These are phyloP conservation scores for Aspergillus carlsbadensis DNA, from an alignment of 495 filamentous ascomycete genomes.

Conservation along the genomic window DNA sequence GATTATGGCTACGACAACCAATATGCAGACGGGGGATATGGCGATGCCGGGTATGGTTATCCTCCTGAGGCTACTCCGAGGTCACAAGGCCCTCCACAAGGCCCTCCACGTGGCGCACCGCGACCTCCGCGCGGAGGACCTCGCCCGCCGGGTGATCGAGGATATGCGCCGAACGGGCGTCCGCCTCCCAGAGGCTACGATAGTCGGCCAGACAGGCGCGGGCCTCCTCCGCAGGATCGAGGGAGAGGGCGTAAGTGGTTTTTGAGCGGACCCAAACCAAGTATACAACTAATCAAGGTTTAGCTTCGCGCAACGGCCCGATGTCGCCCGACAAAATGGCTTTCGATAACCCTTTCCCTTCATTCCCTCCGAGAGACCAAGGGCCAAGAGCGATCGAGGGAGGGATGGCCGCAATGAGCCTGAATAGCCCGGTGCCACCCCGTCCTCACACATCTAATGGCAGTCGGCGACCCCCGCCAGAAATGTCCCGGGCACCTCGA, in stretches of 20 bases:
- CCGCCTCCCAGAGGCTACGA: conserved; percentile 31
- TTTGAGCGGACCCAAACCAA: not conserved
- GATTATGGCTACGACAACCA: conserved; percentile 46
- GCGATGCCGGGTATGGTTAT: conserved; percentile 47
- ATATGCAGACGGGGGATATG: conserved; percentile 43
- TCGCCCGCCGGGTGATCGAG: conserved; percentile 45
- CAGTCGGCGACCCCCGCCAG: conserved; percentile 23
- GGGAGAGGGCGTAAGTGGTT: conserved; percentile 35
- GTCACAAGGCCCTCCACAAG: conserved; percentile 49
- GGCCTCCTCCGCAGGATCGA: conserved; percentile 26
- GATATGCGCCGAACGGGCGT: conserved; percentile 46
- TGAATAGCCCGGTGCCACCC: conserved; percentile 39
- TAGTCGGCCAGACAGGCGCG: conserved; percentile 25
- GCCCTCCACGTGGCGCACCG: conserved; percentile 36
- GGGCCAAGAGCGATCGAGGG: conserved; percentile 40
- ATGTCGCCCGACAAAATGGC: conserved; percentile 48
- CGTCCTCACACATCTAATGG: conserved; percentile 40
- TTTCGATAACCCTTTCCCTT: conserved; percentile 70
- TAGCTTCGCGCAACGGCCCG: conserved; percentile 27
- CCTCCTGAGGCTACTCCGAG: conserved; percentile 48
- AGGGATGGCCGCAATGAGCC: conserved; percentile 58
- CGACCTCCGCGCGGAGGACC: conserved; percentile 28
- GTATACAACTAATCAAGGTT: conserved; percentile 10
- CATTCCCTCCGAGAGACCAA: conserved; percentile 49
- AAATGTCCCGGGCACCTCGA: conserved; percentile 28